A percentile compares a stretch with the other conserved stretches of the same genome.
These are phyloP conservation scores for Scedosporium aurantiacum DNA, from an alignment of 2,329 filamentous ascomycete species.

Conservation along the genomic window DNA sequence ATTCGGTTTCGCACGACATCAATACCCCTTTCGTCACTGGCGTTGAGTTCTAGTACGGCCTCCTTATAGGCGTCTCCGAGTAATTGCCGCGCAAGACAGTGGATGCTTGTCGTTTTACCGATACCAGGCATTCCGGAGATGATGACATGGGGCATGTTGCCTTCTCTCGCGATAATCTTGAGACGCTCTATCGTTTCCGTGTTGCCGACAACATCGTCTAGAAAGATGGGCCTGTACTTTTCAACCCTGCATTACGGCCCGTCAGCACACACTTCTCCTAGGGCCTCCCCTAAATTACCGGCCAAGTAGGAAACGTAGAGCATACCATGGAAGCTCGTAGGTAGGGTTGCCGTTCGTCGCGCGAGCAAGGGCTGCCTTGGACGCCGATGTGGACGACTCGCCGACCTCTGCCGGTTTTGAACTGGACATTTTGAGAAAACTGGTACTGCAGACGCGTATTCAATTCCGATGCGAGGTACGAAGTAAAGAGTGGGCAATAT, in stretches of 20 bases:
- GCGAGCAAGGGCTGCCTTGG: constrained; percentile 42
- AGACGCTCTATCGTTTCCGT: constrained; percentile 94
- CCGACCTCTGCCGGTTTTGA: constrained; percentile 40
- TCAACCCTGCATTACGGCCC: constrained; percentile 61
- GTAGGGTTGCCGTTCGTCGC: constrained; percentile 38
- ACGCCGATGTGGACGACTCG: constrained; percentile 50
- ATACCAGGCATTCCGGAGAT: constrained; percentile 99
- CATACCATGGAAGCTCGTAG: constrained; percentile 73
- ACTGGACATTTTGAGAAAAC: constrained; percentile 30
- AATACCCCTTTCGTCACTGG: constrained; percentile 90
- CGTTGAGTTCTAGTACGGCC: constrained; percentile 91
- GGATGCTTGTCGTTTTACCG: constrained; percentile 91
- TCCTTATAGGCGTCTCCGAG: constrained; percentile 94
- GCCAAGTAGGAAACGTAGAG: constrained; percentile 1
- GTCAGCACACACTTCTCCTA: constrained; percentile 9
- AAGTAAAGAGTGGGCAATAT: not conserved
- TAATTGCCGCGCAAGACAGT: constrained; percentile 85
- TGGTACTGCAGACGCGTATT: not conserved
- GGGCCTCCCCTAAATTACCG: not conserved
- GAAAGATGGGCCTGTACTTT: constrained; percentile 89
- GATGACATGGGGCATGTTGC: constrained; percentile 98
- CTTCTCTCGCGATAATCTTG: constrained; percentile 96
- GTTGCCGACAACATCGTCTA: constrained; percentile 96
- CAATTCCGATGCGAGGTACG: not conserved
- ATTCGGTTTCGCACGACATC: constrained; percentile 95